Evolutionary conservation across 2,329 filamentous ascomycete genomes (phyloP).

Genomic region (Penicillium vulpinum): DNA sequence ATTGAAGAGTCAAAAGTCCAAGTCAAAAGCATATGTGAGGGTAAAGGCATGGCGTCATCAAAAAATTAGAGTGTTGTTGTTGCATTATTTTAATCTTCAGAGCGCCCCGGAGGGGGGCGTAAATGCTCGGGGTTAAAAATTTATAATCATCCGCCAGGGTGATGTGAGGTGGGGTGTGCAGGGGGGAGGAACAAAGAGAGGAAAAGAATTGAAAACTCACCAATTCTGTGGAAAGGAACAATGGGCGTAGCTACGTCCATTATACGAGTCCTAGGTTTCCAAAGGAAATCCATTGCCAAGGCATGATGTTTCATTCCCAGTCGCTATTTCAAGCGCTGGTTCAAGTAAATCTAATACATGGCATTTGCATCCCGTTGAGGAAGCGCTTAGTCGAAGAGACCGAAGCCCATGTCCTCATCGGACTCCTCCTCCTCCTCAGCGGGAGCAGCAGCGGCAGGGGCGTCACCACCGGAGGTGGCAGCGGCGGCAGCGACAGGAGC

Average conservation of each 20-base stretch:
- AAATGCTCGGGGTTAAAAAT: conserved; percentile 65
- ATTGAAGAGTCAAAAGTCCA: conserved; percentile 1
- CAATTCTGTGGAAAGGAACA: conserved; percentile 28
- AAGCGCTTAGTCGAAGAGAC: conserved; percentile 68
- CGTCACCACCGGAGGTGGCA: conserved; percentile 52
- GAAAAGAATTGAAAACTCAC: conserved; percentile 26
- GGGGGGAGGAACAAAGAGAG: neutral
- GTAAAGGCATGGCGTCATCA: conserved; percentile 52
- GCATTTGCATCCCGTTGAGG: conserved; percentile 30
- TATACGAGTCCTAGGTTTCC: conserved; percentile 24
- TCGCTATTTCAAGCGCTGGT: conserved; percentile 32
- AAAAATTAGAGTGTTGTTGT: conserved; percentile 74
- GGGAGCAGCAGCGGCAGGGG: conserved; percentile 56
- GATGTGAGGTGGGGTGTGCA: neutral
- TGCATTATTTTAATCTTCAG: conserved; percentile 60
- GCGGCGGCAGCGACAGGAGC: conserved; percentile 68
- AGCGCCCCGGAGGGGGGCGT: conserved; percentile 37
- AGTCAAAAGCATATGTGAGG: conserved; percentile 12
- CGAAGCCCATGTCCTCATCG: conserved; percentile 67
- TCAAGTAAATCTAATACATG: conserved; percentile 42
- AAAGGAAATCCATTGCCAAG: conserved; percentile 26
- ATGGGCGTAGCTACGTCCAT: conserved; percentile 39
- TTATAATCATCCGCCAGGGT: conserved; percentile 58
- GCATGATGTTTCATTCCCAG: conserved; percentile 35
- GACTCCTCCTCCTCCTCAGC: conserved; percentile 67